phyloP scores from a whole-genome alignment of 495 filamentous ascomycete genomes.

The Bombardia bombarda region DNA sequence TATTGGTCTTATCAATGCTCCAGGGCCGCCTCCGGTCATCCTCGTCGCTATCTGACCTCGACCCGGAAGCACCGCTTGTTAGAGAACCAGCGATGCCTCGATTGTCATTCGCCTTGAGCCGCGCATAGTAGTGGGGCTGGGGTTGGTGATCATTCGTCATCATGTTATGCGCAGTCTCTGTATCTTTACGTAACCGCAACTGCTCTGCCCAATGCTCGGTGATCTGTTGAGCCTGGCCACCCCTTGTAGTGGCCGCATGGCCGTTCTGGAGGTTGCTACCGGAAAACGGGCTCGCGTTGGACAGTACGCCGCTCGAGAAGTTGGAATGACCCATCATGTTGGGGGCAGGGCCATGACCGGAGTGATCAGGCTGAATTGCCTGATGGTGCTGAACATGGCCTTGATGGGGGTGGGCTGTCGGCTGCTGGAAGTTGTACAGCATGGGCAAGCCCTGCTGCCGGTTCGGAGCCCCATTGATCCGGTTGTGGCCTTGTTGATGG shows the following conservation, averaged over 20 bases:
- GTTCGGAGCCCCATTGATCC: slow-evolving; percentile 48
- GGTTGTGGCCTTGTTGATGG: slow-evolving; percentile 75
- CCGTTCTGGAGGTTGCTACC: slow-evolving; percentile 71
- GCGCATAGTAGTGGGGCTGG: slow-evolving; percentile 45
- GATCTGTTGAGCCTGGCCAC: slow-evolving; percentile 37
- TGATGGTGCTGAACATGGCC: slow-evolving; percentile 71
- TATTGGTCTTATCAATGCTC: slow-evolving; percentile 44
- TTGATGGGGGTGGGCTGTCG: slow-evolving; percentile 58
- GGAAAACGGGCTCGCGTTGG: slow-evolving; percentile 69
- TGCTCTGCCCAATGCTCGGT: slow-evolving; percentile 88
- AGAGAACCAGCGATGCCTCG: slow-evolving; percentile 45
- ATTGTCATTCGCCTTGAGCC: slow-evolving; percentile 45
- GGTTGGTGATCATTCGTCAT: slow-evolving; percentile 50
- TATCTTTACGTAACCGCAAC: slow-evolving; percentile 65
- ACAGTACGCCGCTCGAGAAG: slow-evolving; percentile 67
- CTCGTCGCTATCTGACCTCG: slow-evolving; percentile 50
- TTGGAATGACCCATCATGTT: slow-evolving; percentile 59
- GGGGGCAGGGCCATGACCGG: slow-evolving; percentile 47
- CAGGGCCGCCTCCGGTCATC: slow-evolving; percentile 57
- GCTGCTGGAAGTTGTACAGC: slow-evolving; percentile 66
- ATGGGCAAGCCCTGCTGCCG: slow-evolving; percentile 42
- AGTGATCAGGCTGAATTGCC: slow-evolving; percentile 62
- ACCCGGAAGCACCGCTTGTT: slow-evolving; percentile 21
- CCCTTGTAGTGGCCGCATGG: slow-evolving; percentile 37
- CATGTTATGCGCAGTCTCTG: slow-evolving; percentile 57